These are phyloP conservation scores for Chionographis japonica DNA, from an alignment of 106 monocot species.

Conservation along the genomic window DNA sequence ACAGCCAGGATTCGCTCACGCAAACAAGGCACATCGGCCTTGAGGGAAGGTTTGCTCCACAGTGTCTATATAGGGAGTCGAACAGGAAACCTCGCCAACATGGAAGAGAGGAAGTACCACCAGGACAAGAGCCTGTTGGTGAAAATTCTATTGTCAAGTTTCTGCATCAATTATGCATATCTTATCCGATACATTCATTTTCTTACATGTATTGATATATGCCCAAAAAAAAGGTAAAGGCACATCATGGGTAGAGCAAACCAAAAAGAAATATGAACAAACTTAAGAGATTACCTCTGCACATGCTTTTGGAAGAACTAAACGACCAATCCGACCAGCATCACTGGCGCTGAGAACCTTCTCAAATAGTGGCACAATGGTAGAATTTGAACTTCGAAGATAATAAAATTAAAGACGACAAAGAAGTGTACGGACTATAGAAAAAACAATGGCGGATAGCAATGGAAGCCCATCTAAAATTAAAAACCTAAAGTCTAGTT, in stretches of 20 bases:
- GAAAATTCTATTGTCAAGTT: too few species aligned
- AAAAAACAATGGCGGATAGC: not conserved
- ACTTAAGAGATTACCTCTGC: constrained; percentile 63
- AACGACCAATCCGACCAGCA: constrained; percentile 93
- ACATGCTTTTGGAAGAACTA: constrained; percentile 99
- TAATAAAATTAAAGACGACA: constrained; percentile 41
- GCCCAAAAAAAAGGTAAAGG: too few species aligned
- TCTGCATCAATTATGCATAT: too few species aligned
- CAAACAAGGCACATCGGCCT: too few species aligned
- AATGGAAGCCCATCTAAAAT: not conserved
- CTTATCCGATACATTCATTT: too few species aligned
- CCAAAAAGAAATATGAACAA: not conserved
- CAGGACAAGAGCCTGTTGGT: too few species aligned
- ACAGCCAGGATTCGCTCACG: too few species aligned
- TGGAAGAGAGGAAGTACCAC: too few species aligned
- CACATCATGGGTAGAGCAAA: not conserved
- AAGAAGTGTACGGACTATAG: not conserved
- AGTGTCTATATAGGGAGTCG: too few species aligned
- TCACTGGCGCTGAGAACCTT: constrained; percentile 98
- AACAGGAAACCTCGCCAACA: too few species aligned
- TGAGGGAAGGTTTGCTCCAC: too few species aligned
- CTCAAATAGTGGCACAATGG: constrained; percentile 96
- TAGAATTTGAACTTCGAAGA: constrained; percentile 74
- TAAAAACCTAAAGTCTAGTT: not conserved
- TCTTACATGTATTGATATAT: too few species aligned